phyloP scores from a whole-genome alignment of 2,329 filamentous ascomycete species.

The Pestalotiopsis sp. region DNA sequence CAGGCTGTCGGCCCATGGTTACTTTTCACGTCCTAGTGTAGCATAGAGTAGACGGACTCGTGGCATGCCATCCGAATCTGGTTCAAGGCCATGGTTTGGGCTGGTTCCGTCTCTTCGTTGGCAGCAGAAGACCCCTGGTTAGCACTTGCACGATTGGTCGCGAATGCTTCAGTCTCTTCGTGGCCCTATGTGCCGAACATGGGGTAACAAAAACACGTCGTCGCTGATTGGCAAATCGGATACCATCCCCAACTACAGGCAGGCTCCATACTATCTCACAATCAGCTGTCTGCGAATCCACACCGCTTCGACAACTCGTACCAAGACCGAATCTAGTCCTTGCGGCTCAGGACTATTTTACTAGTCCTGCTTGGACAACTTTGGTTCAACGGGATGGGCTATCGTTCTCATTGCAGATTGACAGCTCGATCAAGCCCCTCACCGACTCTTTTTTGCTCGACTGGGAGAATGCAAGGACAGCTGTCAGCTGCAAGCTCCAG shows the following conservation, averaged over 20 bases:
- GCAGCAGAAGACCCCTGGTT: neutral
- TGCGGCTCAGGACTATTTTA: neutral
- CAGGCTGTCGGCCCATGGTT: neutral
- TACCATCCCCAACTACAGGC: neutral
- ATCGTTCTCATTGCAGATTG: neutral
- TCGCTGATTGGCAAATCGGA: neutral
- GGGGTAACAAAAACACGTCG: neutral
- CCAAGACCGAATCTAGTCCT: neutral
- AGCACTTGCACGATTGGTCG: neutral
- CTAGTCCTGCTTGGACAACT: neutral
- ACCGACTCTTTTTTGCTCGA: neutral
- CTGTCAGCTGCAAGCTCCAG: neutral
- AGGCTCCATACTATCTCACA: neutral
- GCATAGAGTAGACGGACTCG: neutral
- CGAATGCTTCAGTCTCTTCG: neutral
- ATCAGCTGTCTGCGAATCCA: neutral
- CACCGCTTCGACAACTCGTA: neutral
- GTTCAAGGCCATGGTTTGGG: neutral
- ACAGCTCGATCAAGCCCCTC: neutral
- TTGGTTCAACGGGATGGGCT: neutral
- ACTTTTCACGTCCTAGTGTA: neutral
- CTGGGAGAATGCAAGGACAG: neutral
- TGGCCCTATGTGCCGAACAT: neutral
- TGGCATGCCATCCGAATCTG: neutral
- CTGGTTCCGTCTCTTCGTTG: neutral